Conservation (phyloP, 805 yeast species). For the Lachancea sp. region DNA sequence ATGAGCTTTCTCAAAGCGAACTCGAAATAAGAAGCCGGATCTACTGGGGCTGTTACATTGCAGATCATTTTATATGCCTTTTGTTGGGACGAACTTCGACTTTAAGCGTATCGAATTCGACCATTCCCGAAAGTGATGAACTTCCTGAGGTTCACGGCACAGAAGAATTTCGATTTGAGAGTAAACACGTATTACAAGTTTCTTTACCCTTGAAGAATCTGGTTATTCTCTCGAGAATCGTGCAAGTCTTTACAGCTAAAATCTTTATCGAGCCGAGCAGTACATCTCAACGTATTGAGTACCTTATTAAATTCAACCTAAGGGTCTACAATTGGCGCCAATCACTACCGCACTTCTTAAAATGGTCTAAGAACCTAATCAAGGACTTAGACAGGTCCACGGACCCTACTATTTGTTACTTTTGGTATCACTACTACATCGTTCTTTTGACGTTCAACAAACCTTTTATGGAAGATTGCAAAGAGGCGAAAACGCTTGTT, state of each 20-base stretch:
- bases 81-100: constrained; percentile 54
- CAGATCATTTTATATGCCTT: constrained; percentile 57
- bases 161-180: constrained; percentile 45
- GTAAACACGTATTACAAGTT: constrained; percentile 28
- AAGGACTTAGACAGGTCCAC: constrained; percentile 36
- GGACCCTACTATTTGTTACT: constrained; percentile 48
- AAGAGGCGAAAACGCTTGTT: constrained; percentile 24
- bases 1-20: constrained; percentile 43
- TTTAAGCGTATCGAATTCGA: constrained; percentile 49
- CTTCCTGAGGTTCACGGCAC: constrained; percentile 58
- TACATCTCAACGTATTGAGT: constrained; percentile 33
- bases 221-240: constrained; percentile 37
- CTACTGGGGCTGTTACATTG: constrained; percentile 61
- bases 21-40: constrained; percentile 52
- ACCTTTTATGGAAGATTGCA: constrained; percentile 46
- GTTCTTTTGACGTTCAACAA: constrained; percentile 52
- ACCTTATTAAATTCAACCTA: constrained; percentile 39
- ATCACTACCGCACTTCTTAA: constrained; percentile 41
- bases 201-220: constrained; percentile 38
- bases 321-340: constrained; percentile 48
- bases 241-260: constrained; percentile 32
- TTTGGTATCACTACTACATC: constrained; percentile 53
- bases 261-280: constrained; percentile 31
- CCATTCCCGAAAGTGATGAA: constrained; percentile 53
- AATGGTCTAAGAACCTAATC: constrained; percentile 43